Evolutionary conservation across 2,329 filamentous ascomycete species (phyloP), one percentile per base, ranked within the genome.

Genomic region (Fusarium succisae): DNA sequence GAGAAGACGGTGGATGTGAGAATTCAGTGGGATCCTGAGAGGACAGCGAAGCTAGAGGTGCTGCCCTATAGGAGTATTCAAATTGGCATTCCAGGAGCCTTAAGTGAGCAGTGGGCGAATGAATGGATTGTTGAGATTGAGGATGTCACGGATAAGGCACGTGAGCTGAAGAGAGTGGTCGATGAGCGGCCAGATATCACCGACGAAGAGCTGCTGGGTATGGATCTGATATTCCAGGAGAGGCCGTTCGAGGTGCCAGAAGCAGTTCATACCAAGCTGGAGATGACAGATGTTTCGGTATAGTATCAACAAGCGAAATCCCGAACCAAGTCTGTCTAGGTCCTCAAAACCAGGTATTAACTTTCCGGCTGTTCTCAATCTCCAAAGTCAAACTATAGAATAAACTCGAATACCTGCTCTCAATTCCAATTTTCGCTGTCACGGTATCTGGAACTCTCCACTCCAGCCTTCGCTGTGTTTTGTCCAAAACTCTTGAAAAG

Each of bases 1-100:
- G 78, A 77, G 53, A 81, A 77, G 69, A 66, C 80, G 8, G 59
- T 62, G 8, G 77, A 81, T 24, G 88, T 91, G 1, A 84, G 86
- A n/a, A 83, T 91, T 13, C 90, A 91, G 77, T 92, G 90, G 90
- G 90, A 92, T 79, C 90, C 90, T 1, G 90, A 92, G 77, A 77
- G 90, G 26, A 82, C 83, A 30, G 78, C 86, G 4, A 77, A 79
- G 41, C 77, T 91, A 17, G 84, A 79, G 17, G 83, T 81, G 69
- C 69, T 91, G 58, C 78, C 75, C 13, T 85, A 88, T 76, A 82
- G 90, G 47, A 90, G 88, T 76, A 89, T 92, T 37, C 90, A 92
- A 82, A 87, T 91, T 70, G 90, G 90, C 2, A 86, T 91, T n/a
- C 85, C 87, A 3, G 84, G 80, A 6, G 79, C 78, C 3, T 72